Base-by-base conservation (phyloP, 108 stramenopile genomes). In the Skeletonema tropicum region DNA sequence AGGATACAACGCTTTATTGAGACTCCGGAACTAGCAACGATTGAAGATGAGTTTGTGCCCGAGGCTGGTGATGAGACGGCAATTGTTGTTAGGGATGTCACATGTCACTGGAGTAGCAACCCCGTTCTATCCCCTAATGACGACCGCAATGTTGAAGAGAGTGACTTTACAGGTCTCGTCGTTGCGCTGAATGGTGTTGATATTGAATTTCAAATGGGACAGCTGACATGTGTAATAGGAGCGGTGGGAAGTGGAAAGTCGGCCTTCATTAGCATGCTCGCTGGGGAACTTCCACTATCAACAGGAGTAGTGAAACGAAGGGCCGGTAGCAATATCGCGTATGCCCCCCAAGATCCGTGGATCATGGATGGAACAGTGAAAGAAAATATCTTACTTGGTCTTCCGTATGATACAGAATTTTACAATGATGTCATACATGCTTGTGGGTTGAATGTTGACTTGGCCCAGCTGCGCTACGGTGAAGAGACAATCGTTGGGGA, bases 341-440 rank as follows among this genome's bases (percentile, higher is more conserved):
- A 97, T 68, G 94, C 94, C 13, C 77, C 93, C 3, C 97, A 98
- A 82, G 93, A 95, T 77, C 87, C 96, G 7, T 98, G 91, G 92
- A 96, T 98, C 21, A 93, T 96, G 86, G 85, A 92, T 64, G 96
- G 93, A 26, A 95, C 94, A 12, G 82, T 98, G 0, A 72, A 80
- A 36, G 95, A 95, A 23, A 98, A 98, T 72, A 89, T 98, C 42
- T 61, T 90, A 21, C 87, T 98, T 70, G 96, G 95, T 6, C 60
- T 49, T 21, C 25, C 57, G 9, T 88, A 70, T 15, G 75, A 86
- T 30, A 32, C 45, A n/a, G 82, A 89, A 30, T 87, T 79, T 61
- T 94, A 96, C 79, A 15, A 82, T 2, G 33, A 79, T 41, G 88
- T 95, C 31, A 42, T 97, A 5, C 69, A 84, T n/a, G 92, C 95